Conservation (phyloP, 768 basidiomycete species). For the Suillus variegatus region DNA sequence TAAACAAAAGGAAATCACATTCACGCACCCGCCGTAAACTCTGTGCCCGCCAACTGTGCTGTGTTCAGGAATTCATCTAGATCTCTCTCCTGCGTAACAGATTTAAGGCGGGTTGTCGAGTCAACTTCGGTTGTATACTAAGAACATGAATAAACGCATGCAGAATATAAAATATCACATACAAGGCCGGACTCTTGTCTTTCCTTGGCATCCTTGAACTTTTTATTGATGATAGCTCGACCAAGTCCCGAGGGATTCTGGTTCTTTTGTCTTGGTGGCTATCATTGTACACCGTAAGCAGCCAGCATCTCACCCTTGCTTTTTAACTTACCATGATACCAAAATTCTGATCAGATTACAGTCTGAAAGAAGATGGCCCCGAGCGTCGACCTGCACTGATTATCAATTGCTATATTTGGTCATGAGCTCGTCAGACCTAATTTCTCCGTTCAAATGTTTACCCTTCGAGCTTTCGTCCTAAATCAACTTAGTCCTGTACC, state of each 20-base stretch:
- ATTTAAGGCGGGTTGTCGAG: conserved; percentile 68
- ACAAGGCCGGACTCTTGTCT: conserved; percentile 59
- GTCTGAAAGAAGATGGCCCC: background rate
- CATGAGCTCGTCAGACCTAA: background rate
- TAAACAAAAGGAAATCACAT: background rate
- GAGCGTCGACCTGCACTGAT: background rate
- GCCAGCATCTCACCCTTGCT: background rate
- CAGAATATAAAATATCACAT: conserved; percentile 26
- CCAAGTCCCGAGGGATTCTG: conserved; percentile 84
- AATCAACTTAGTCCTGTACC: background rate
- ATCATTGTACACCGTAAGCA: background rate
- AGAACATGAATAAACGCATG: background rate
- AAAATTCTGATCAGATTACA: background rate
- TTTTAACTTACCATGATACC: background rate
- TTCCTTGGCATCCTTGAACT: conserved; percentile 45
- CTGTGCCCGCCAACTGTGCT: conserved; percentile 90
- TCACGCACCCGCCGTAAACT: conserved; percentile 88
- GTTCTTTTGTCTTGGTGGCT: conserved; percentile 63
- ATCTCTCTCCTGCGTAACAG: conserved; percentile 94
- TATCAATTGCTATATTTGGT: conserved; percentile 1
- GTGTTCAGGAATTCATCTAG: conserved; percentile 95
- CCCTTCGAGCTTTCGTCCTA: background rate
- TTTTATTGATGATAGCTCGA: conserved; percentile 92
- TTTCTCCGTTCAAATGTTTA: no score
- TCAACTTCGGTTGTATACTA: conserved; percentile 82